Evolutionary conservation across 768 basidiomycete genomes (phyloP).

Genomic region (Coprinopsis strossmayeri): DNA sequence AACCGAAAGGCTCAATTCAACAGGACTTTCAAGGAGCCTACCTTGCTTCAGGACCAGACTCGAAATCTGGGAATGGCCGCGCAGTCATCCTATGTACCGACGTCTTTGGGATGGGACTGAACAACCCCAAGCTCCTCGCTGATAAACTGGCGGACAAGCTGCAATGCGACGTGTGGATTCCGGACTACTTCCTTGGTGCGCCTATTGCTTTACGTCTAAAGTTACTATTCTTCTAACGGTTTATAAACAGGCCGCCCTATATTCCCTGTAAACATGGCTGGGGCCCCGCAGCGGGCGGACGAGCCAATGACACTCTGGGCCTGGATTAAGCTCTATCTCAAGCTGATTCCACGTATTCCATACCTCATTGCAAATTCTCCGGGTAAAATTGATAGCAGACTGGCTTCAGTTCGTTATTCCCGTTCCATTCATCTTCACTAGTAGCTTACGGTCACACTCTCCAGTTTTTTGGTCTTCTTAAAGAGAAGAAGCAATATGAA

Average conservation of each 20-base stretch:
- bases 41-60: constrained; percentile 22
- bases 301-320: constrained; percentile 24
- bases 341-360: constrained; percentile 21
- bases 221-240: not conserved
- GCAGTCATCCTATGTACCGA: constrained; percentile 52
- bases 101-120: constrained; percentile 46
- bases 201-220: not conserved
- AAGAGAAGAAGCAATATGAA: constrained; percentile 31
- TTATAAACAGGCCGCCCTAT: not conserved
- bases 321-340: constrained; percentile 24
- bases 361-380: constrained; percentile 25
- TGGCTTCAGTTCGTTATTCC: constrained; percentile 14
- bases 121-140: constrained; percentile 51
- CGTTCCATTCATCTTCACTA: not conserved
- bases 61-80: constrained; percentile 7
- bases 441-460: not conserved
- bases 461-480: constrained; percentile 29
- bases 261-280: constrained; percentile 1
- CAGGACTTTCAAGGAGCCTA: constrained; percentile 36
- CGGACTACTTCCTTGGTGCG: constrained; percentile 52
- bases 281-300: constrained; percentile 26
- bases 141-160: constrained; percentile 43
- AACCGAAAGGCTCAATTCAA: constrained; percentile 36
- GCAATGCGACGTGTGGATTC: constrained; percentile 57
- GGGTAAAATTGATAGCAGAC: constrained; percentile 23